Evolutionary conservation across 768 basidiomycete species (phyloP).

Genomic region (Tylopilus cervinicoccineus): DNA sequence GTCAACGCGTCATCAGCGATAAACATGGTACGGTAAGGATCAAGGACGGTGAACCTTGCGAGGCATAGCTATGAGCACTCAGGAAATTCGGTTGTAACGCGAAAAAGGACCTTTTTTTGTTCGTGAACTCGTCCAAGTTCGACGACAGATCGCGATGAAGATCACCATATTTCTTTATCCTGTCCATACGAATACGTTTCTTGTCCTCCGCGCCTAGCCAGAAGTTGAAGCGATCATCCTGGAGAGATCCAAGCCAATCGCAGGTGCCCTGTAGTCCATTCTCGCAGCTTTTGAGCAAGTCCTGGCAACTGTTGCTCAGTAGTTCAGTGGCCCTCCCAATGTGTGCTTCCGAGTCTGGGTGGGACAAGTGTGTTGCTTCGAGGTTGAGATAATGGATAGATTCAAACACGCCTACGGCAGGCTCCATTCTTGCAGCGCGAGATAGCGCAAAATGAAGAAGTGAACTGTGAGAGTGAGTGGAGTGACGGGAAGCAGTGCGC

Average conservation of each 20-base stretch:
- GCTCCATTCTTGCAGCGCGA: conserved; percentile 37
- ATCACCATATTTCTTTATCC: conserved; percentile 35
- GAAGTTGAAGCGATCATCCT: conserved; percentile 35
- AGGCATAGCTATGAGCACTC: conserved; percentile 13
- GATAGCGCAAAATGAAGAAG: conserved; percentile 37
- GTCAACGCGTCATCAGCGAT: conserved; percentile 29
- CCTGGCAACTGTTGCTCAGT: conserved; percentile 49
- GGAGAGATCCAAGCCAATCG: conserved; percentile 48
- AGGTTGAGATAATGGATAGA: conserved; percentile 66
- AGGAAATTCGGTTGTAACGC: not conserved
- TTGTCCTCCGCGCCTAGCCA: conserved; percentile 32
- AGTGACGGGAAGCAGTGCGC: conserved; percentile 18
- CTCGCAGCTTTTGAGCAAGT: conserved; percentile 44
- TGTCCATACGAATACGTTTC: conserved; percentile 29
- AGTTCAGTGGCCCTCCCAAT: conserved; percentile 42
- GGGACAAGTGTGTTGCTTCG: conserved; percentile 50
- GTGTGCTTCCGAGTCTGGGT: conserved; percentile 43
- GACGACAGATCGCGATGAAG: conserved; percentile 34
- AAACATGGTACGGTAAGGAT: conserved; percentile 57
- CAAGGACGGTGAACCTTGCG: conserved; percentile 45
- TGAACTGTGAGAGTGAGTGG: conserved; percentile 35
- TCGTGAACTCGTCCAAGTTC: conserved; percentile 44
- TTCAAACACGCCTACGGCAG: conserved; percentile 71
- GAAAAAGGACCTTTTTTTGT: conserved; percentile 45
- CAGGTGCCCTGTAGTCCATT: conserved; percentile 38